These are phyloP conservation scores for Leucosporidium creatinivorum DNA, from an alignment of 768 basidiomycete species.

Conservation along the genomic window DNA sequence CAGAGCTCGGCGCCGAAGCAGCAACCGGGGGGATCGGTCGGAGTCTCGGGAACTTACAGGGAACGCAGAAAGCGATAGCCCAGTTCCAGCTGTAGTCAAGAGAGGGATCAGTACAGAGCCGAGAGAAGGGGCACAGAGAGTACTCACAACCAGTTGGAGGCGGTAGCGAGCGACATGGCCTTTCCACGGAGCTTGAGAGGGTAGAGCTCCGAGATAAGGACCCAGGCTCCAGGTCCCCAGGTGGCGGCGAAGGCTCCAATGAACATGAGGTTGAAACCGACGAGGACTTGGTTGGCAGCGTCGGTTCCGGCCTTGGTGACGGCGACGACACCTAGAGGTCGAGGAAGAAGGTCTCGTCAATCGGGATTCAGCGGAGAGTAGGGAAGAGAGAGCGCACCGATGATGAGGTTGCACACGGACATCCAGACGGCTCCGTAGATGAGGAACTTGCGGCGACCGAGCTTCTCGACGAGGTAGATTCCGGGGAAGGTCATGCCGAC, in stretches of 20 bases:
- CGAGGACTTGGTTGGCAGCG: slow-evolving; percentile 5
- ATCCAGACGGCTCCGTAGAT: slow-evolving; percentile 14
- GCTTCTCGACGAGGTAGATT: slow-evolving; percentile 12
- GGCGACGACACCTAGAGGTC: no score
- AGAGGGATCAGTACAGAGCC: background rate
- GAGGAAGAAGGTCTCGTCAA: no score
- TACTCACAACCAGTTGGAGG: background rate
- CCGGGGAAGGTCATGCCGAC: slow-evolving; percentile 24
- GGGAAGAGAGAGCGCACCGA: background rate
- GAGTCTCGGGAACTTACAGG: background rate
- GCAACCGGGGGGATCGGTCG: no score
- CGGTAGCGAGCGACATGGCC: slow-evolving; percentile 1
- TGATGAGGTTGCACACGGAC: background rate
- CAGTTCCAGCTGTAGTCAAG: background rate
- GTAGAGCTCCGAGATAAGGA: slow-evolving; percentile 7
- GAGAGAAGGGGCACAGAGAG: background rate
- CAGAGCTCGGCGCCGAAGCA: no score
- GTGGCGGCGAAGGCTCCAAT: slow-evolving; percentile 9
- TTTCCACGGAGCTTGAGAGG: background rate
- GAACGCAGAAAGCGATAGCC: background rate
- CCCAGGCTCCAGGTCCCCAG: slow-evolving; percentile 8
- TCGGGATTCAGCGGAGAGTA: no score
- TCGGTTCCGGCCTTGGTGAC: background rate
- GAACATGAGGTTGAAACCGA: slow-evolving; percentile 27
- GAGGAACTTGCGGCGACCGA: slow-evolving; percentile 23